A percentile compares a stretch with the other conserved stretches of the same genome.
These are phyloP conservation scores for Cordyceps fumosorosea DNA, from an alignment of 2,329 filamentous ascomycete genomes.

Conservation along the genomic window DNA sequence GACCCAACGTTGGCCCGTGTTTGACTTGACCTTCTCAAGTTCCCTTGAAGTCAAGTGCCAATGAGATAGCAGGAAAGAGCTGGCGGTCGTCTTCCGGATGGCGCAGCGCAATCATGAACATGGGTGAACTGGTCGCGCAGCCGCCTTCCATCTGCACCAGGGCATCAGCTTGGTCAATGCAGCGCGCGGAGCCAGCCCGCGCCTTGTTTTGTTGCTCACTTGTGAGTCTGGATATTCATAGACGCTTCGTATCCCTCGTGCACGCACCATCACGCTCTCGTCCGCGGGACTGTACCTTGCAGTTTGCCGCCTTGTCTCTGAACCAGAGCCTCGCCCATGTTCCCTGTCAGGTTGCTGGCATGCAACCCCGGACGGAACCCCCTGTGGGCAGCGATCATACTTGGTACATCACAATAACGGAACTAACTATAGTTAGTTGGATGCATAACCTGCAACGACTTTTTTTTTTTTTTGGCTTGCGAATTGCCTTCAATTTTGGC, in stretches of 20 bases:
- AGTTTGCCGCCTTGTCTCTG: neutral
- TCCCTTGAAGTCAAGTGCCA: neutral
- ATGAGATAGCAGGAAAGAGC: neutral
- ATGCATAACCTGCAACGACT: neutral
- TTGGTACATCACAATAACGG: neutral
- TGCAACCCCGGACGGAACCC: neutral
- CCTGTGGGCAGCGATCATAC: neutral
- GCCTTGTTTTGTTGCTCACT: neutral
- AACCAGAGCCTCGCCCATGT: neutral
- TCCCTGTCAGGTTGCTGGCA: neutral
- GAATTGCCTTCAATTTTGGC: too few species aligned
- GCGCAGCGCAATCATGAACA: neutral
- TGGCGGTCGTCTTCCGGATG: neutral
- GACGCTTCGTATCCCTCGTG: neutral
- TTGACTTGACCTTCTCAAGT: neutral
- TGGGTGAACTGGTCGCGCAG: neutral
- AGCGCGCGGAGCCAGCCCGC: neutral
- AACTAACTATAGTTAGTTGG: neutral
- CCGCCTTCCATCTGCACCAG: neutral
- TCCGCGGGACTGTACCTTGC: neutral
- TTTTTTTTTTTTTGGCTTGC: neutral
- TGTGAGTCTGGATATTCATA: neutral
- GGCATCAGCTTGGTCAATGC: constrained; percentile 1
- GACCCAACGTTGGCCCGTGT: neutral
- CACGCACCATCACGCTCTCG: neutral